Evolutionary conservation across 2,329 filamentous ascomycete species (phyloP).

Genomic region (Curvularia hawaiiensis): DNA sequence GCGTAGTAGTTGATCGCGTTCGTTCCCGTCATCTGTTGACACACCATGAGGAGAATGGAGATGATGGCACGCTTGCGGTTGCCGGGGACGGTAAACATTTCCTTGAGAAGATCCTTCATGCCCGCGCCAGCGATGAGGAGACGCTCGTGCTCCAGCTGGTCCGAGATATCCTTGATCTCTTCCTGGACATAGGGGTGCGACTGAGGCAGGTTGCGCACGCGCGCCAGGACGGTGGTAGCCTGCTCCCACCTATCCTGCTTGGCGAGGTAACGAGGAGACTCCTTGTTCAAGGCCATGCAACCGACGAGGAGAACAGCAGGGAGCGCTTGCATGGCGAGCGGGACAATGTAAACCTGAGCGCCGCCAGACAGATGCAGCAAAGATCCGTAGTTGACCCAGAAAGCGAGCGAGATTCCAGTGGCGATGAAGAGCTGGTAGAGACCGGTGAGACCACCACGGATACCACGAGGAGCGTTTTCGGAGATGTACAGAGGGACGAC

Average conservation of each 20-base stretch:
- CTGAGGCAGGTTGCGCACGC: constrained; percentile 59
- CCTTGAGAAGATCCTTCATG: constrained; percentile 48
- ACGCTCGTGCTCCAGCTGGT: constrained; percentile 59
- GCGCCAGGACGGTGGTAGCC: constrained; percentile 61
- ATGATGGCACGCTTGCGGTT: constrained; percentile 68
- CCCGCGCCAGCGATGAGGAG: constrained; percentile 59
- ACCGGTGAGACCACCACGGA: constrained; percentile 64
- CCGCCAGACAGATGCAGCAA: constrained; percentile 54
- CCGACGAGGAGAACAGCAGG: constrained; percentile 65
- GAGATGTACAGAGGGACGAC: constrained; percentile 66
- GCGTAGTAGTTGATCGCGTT: constrained; percentile 66
- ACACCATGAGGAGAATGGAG: constrained; percentile 68
- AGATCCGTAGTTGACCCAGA: constrained; percentile 61
- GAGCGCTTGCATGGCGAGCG: constrained; percentile 67
- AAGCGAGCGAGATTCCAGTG: constrained; percentile 58
- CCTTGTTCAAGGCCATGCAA: constrained; percentile 67
- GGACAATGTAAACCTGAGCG: constrained; percentile 63
- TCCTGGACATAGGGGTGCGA: constrained; percentile 44
- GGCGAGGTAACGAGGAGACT: constrained; percentile 71
- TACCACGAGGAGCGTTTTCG: constrained; percentile 64
- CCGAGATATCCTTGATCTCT: constrained; percentile 46
- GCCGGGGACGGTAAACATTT: constrained; percentile 53
- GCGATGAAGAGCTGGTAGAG: constrained; percentile 66
- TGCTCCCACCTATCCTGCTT: constrained; percentile 72
- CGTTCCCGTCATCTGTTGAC: constrained; percentile 73